Base-by-base conservation (phyloP, 192 early-diverging fungal genomes). In the Diversispora epigaea region DNA sequence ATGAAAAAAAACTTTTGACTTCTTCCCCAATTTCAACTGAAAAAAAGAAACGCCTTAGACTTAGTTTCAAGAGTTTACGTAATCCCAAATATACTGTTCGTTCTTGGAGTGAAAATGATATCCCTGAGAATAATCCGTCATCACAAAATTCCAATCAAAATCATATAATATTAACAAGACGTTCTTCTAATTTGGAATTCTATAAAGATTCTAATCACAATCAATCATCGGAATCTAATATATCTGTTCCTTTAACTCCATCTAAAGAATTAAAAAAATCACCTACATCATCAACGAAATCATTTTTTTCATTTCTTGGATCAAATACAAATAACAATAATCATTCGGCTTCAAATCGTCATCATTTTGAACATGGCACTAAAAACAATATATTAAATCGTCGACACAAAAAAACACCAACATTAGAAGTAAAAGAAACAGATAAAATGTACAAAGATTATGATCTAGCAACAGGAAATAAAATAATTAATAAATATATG, bases 401-500 rank as follows among this genome's bases (percentile, higher is more conserved):
- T 15, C 62, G 62, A 41, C 11, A 40, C 43, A 11, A 43, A 6
- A 43, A 4, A 15, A 11, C 22, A 14, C 62, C 55, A 19, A 50
- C 11, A 15, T 19, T 64, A 60, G 73, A 74, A 63, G 92, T 96
- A 40, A 90, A 93, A 71, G 95, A 96, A 79, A 98, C 96, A 3
- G 83, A 87, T 64, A 89, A 84, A 50, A 92, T 98, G 79, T 88
- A 89, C 73, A 90, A 94, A 50, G 90, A 93, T 64, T 89, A 92
- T 79, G 94, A 97, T 76, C 88, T 90, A 54, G 81, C 78, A 52
- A 93, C 93, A 0, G 97, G 96, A 17, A 91, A 92, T 80, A 99
- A 99, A 75, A 92, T 93, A 87, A 93, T 99, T 77, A 99, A 99
- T 82, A 88, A 96, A 68, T 99, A 96, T 81, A 91, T 95, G 85